phyloP scores from a whole-genome alignment of 148 eudicot species.

The Vaccinium vitisidaea region DNA sequence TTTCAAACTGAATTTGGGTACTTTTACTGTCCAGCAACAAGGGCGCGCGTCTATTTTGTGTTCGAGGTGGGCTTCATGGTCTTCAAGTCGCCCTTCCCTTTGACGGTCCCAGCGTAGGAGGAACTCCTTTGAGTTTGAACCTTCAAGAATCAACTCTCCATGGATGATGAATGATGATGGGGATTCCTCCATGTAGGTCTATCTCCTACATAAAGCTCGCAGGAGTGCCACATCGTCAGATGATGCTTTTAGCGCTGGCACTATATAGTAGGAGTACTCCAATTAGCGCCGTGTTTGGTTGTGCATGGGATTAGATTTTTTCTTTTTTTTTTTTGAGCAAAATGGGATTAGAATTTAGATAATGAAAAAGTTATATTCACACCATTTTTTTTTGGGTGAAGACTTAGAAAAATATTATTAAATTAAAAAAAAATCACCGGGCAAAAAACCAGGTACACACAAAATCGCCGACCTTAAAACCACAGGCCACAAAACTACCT shows the following conservation, averaged over 20 bases:
- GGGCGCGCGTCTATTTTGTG: constrained; percentile 55
- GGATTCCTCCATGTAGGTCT: constrained; percentile 92
- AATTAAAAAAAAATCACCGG: no score
- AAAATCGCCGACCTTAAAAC: no score
- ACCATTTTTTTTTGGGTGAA: no score
- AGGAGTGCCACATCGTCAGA: constrained; percentile 55
- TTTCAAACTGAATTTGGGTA: neutral
- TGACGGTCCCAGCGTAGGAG: constrained; percentile 79
- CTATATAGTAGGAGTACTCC: no score
- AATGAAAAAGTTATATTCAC: no score
- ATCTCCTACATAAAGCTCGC: constrained; percentile 86
- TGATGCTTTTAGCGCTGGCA: constrained; percentile 41
- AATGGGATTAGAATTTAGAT: no score
- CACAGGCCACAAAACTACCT: no score
- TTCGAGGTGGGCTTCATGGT: constrained; percentile 80
- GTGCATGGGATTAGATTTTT: no score
- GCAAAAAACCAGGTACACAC: no score
- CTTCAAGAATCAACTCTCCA: constrained; percentile 61
- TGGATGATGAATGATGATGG: constrained; percentile 70
- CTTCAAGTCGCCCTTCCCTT: constrained; percentile 85
- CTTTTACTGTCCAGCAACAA: constrained; percentile 35
- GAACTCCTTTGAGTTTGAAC: constrained; percentile 84
- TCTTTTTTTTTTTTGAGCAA: no score
- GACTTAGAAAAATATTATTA: no score
- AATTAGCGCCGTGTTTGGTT: no score